phyloP scores from a whole-genome alignment of 495 filamentous ascomycete genomes.

The Astrothelium subdiscretum region DNA sequence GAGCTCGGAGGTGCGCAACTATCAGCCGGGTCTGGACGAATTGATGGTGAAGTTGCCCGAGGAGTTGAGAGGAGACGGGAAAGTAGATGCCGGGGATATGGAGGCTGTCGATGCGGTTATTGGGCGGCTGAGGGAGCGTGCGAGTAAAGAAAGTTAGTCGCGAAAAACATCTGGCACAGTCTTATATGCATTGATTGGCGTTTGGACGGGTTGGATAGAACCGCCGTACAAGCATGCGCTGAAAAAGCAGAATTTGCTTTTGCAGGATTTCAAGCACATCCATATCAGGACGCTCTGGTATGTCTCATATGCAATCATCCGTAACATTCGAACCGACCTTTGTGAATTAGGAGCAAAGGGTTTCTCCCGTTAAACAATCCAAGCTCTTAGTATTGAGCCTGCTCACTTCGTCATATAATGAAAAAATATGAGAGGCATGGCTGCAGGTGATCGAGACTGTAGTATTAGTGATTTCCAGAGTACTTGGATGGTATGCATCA shows the following conservation, averaged over 20 bases:
- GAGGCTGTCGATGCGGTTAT: conserved; percentile 67
- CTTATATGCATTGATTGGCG: background rate
- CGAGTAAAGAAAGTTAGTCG: background rate
- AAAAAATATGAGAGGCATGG: no score
- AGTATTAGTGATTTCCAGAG: no score
- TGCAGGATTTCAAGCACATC: no score
- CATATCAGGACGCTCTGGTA: no score
- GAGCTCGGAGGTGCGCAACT: conserved; percentile 73
- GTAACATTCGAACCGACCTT: no score
- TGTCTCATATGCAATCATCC: no score
- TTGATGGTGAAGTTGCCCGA: conserved; percentile 51
- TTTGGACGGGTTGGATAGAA: background rate
- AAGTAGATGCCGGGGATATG: conserved; percentile 71
- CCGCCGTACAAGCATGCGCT: background rate
- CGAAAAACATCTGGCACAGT: no score
- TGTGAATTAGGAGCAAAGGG: no score
- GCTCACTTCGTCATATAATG: background rate
- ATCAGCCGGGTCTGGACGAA: conserved; percentile 59
- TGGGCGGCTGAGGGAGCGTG: conserved; percentile 44
- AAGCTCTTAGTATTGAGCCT: background rate
- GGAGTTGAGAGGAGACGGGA: conserved; percentile 40
- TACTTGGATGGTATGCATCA: no score
- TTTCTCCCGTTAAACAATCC: no score
- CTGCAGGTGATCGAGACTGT: no score
- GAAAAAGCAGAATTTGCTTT: background rate